Percentiles rank a stretch among this genome's conserved stretches.
These are phyloP conservation scores for Tetratostichococcus sp. DNA, from an alignment of 139 green algal genomes.

Conservation along the genomic window DNA sequence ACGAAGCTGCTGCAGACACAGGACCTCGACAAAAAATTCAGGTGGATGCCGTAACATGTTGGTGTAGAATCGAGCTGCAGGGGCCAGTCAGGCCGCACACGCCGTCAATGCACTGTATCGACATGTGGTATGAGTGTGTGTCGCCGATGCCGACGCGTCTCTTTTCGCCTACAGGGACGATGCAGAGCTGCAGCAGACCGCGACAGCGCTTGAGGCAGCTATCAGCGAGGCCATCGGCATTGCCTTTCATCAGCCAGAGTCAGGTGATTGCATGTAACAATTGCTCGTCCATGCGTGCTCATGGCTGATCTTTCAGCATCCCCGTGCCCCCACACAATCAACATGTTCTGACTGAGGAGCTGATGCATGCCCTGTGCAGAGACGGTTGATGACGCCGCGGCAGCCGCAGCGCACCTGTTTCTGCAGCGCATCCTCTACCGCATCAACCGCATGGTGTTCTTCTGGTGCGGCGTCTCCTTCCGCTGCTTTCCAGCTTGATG, in stretches of 20 bases:
- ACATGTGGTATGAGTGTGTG: no score
- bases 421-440: conserved; percentile 53
- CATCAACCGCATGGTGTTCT: conserved; percentile 52
- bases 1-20: conserved; percentile 24
- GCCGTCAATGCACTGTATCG: no score
- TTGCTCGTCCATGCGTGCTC: no score
- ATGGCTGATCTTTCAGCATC: no score
- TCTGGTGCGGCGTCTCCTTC: conserved; percentile 37
- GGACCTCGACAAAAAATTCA: conserved; percentile 27
- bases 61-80: no score
- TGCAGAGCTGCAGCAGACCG: not conserved
- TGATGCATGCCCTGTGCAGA: no score
- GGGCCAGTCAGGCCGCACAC: no score
- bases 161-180: not conserved
- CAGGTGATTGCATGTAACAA: no score
- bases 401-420: conserved; percentile 21
- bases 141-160: no score
- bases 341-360: no score
- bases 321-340: no score
- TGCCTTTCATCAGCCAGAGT: not conserved
- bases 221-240: conserved; percentile 7
- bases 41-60: not conserved
- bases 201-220: conserved; percentile 3
- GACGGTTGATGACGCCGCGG: not conserved
- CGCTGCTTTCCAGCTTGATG: not conserved